Evolutionary conservation across 2,329 filamentous ascomycete species (phyloP), one percentile per base, ranked within the genome.

Genomic region (Fusarium veterinarium): DNA sequence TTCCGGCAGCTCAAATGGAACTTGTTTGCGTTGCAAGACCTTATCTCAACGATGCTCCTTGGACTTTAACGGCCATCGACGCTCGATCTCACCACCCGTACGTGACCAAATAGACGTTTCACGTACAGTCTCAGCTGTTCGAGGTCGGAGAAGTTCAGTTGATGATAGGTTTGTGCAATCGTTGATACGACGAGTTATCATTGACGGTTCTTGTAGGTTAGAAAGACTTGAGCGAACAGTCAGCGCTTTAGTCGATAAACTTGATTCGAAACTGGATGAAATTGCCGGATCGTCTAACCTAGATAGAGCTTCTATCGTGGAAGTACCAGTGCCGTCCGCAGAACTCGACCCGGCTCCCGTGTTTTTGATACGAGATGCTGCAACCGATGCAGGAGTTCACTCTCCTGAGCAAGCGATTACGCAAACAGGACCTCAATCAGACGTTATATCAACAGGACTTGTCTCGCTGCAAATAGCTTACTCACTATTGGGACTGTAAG

Each of bases 301-400:
- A 48, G 1, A 40, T 9, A 38, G 30, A n/a, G 5, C 16, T 23
- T 7, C 52, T 28, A 17, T 13, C 0, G 16, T 25, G 5, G 35
- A 19, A 2, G 37, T 64, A 5, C 23, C 56, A 8, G 14, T 40
- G 3, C 8, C 30, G 0, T n/a, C 60, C 5, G 16, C 58, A 12
- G 72, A 76, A 1, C 53, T 45, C 2, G 52, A 75, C 11, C 66
- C 73, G 4, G 75, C 76, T 5, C 78, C 78, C 1, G 75, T 79
- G 3, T 61, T 79, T 23, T 20, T 79, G 4, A 78, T 79, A 37
- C 61, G 73, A n/a, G 77, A 79, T 46, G 78, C 77, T 23, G 76
- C 74, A 4, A 75, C 71, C 0, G 74, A 78, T 48, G 72, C 74
- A 13, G 76, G 73, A 14, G 69, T 78, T 8, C 64, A 69, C 19